These are phyloP conservation scores for Macrolepiota dolichaula DNA, from an alignment of 768 basidiomycete species.

Conservation along the genomic window DNA sequence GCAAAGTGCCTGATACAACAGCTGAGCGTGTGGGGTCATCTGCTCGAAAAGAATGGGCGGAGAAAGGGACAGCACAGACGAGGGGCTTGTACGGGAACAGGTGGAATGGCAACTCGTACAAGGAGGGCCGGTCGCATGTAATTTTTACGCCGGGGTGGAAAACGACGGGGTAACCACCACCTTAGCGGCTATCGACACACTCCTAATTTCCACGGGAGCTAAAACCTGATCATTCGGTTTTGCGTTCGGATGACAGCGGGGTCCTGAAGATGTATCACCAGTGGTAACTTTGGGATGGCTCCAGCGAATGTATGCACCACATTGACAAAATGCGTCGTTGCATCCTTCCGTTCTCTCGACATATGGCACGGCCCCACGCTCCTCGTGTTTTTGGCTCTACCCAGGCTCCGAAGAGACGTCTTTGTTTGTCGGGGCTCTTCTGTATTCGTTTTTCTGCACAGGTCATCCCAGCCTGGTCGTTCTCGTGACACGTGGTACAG, in stretches of 20 bases:
- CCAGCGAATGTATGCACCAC: conserved; percentile 38
- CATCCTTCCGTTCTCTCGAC: conserved; percentile 53
- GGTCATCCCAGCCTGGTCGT: conserved; percentile 49
- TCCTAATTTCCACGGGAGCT: not conserved
- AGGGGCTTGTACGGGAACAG: not conserved
- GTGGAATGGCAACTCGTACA: not conserved
- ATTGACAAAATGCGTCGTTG: conserved; percentile 52
- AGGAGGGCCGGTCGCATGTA: not conserved
- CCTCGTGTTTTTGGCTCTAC: conserved; percentile 29
- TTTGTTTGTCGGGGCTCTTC: conserved; percentile 35
- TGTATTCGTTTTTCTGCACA: conserved; percentile 36
- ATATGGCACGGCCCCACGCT: conserved; percentile 44
- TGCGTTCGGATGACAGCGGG: conserved; percentile 5
- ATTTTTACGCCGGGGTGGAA: not conserved
- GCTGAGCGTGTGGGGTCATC: not conserved
- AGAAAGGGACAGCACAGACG: not conserved
- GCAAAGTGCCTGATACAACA: too few species aligned
- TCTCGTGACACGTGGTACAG: conserved; percentile 47
- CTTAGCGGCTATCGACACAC: not conserved
- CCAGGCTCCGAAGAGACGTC: conserved; percentile 38
- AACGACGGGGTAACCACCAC: conserved; percentile 1
- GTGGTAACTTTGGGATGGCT: conserved; percentile 14
- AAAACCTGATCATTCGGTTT: not conserved
- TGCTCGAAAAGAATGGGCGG: not conserved
- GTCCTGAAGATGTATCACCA: conserved; percentile 9